Percentiles rank a stretch among this genome's conserved stretches.
Conservation (phyloP, 768 basidiomycete species). For the Steccherinum ochraceum region DNA sequence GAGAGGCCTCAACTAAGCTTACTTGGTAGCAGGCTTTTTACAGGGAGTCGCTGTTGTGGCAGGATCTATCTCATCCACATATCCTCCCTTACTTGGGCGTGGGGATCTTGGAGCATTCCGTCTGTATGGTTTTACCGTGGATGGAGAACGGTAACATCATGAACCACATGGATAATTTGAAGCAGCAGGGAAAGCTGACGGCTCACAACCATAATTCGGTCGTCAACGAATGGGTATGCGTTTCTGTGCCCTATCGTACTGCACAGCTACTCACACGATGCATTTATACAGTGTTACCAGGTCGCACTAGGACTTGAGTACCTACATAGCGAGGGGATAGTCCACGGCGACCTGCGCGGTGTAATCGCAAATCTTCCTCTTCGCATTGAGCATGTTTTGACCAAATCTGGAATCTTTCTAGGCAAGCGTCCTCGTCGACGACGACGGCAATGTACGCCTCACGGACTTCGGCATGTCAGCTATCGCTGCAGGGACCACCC, state of each 20-base stretch:
- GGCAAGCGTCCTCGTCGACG: conserved; percentile 12
- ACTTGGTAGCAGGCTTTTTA: background rate
- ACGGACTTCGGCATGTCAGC: conserved; percentile 11
- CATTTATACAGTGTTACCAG: background rate
- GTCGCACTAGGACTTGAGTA: conserved; percentile 4
- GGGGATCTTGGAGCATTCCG: background rate
- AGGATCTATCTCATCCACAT: background rate
- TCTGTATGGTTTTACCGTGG: conserved; percentile 8
- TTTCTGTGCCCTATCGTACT: background rate
- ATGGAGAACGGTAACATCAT: conserved; percentile 8
- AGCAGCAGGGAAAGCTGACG: background rate
- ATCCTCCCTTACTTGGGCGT: background rate
- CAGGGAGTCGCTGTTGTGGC: background rate
- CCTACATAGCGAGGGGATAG: conserved; percentile 2
- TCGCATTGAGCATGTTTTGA: too few species aligned
- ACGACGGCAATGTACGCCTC: conserved; percentile 1
- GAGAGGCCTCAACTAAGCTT: too few species aligned
- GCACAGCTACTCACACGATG: background rate
- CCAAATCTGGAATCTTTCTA: too few species aligned
- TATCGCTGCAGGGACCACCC: background rate
- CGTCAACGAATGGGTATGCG: background rate
- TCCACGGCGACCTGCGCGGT: conserved; percentile 8
- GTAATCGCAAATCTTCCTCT: too few species aligned
- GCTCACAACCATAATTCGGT: background rate
- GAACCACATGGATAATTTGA: background rate